These are phyloP conservation scores for Phytophthora rubi DNA, from an alignment of 352 stramenopile species.

Conservation along the genomic window DNA sequence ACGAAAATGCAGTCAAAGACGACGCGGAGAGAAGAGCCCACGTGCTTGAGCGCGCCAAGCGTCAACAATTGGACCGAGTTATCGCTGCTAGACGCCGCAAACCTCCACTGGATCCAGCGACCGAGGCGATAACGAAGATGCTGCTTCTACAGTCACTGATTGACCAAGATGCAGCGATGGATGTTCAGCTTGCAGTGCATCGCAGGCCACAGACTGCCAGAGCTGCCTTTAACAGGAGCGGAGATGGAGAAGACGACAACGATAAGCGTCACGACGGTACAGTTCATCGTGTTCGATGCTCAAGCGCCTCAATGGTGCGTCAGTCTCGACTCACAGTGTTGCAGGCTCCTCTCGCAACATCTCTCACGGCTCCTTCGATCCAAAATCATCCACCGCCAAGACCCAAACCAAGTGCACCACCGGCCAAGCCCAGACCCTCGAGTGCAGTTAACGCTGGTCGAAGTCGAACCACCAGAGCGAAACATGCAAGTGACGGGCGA, in stretches of 20 bases:
- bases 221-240: background rate
- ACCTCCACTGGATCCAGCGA: slow-evolving; percentile 42
- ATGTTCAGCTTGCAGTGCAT: background rate
- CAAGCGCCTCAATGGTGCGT: slow-evolving; percentile 52
- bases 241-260: background rate
- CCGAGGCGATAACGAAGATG: slow-evolving; percentile 30
- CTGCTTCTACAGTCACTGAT: slow-evolving; percentile 36
- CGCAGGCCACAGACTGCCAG: slow-evolving; percentile 27
- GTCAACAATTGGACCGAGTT: slow-evolving; percentile 36
- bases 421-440: slow-evolving; percentile 2
- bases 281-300: slow-evolving; percentile 38
- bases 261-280: background rate
- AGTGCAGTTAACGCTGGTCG: slow-evolving; percentile 14
- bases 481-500: slow-evolving; percentile 6
- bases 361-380: background rate
- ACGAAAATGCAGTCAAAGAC: slow-evolving; percentile 47
- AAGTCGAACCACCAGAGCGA: slow-evolving; percentile 2
- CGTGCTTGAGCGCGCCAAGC: slow-evolving; percentile 43
- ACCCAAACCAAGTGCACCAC: background rate
- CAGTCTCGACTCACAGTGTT: slow-evolving; percentile 57
- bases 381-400: background rate
- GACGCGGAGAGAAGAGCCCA: slow-evolving; percentile 39
- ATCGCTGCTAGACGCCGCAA: slow-evolving; percentile 41
- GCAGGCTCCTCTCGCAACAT: slow-evolving; percentile 18
- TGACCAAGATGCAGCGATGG: slow-evolving; percentile 30